Percentiles rank a stretch among this genome's conserved stretches.
phyloP scores from a whole-genome alignment of 2,329 filamentous ascomycete species.

The Alternaria conjuncta region DNA sequence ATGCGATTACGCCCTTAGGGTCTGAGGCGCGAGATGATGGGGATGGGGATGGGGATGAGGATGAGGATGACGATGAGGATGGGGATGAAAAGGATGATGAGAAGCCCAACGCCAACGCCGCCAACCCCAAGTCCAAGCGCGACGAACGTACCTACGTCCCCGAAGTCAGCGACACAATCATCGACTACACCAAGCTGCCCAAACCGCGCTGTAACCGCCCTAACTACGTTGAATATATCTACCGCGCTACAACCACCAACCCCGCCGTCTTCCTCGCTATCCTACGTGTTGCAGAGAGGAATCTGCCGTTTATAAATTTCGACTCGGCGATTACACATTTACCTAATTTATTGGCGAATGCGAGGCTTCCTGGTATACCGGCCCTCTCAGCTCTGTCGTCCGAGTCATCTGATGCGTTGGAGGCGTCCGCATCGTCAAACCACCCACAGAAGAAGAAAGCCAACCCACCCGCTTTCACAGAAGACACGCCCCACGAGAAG shows the following conservation, averaged over 20 bases:
- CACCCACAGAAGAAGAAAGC: neutral
- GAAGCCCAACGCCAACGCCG: neutral
- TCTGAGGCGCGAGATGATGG: fast-evolving
- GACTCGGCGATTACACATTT: constrained; percentile 24
- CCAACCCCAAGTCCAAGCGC: neutral
- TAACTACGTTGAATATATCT: constrained; percentile 13
- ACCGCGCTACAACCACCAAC: constrained; percentile 21
- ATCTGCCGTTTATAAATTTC: constrained; percentile 26
- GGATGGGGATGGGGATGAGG: too few relatives aligned
- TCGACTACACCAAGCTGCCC: constrained; percentile 3
- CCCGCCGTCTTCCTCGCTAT: constrained; percentile 29
- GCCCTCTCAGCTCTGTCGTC: neutral
- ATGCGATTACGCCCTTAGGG: neutral
- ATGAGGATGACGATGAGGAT: neutral
- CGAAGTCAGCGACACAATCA: neutral
- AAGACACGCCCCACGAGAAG: neutral
- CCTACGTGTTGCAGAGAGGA: constrained; percentile 24
- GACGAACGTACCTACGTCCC: neutral
- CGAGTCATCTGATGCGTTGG: too few relatives aligned
- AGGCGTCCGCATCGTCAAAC: neutral
- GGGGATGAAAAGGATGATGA: neutral
- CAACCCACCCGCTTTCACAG: neutral
- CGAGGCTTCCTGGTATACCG: constrained; percentile 4
- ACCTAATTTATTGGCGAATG: constrained; percentile 18
- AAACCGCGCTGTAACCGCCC: neutral